phyloP scores from a whole-genome alignment of 108 stramenopile species.

The Parietichytrium sp. region DNA sequence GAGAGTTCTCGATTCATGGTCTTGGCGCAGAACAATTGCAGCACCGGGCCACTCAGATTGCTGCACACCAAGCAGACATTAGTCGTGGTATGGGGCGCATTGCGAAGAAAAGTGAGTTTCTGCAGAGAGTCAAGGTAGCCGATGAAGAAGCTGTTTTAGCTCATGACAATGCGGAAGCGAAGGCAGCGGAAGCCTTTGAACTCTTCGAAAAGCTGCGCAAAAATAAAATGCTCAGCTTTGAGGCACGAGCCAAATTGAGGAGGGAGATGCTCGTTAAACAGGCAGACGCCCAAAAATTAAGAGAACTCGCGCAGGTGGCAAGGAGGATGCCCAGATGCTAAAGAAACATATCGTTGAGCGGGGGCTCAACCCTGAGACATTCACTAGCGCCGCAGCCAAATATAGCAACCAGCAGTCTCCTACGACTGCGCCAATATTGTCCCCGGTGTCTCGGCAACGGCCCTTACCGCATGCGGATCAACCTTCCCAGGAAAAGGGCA shows the following conservation, averaged over 20 bases:
- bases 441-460: background rate
- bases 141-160: background rate
- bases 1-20: background rate
- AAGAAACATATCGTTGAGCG: slow-evolving; percentile 24
- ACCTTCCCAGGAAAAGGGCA: background rate
- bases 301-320: background rate
- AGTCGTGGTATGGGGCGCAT: too few species aligned
- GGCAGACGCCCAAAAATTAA: background rate
- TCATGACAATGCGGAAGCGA: background rate
- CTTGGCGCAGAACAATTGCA: background rate
- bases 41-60: background rate
- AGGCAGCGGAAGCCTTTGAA: slow-evolving; percentile 1
- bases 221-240: background rate
- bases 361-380: background rate
- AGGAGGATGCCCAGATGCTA: slow-evolving; percentile 9
- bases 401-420: background rate
- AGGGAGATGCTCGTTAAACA: background rate
- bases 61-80: background rate
- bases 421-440: background rate
- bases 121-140: background rate
- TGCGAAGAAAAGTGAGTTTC: background rate
- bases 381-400: background rate
- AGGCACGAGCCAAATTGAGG: slow-evolving; percentile 9
- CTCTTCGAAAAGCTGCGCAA: slow-evolving; percentile 24
- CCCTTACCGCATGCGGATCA: background rate